Evolutionary conservation across 2,329 filamentous ascomycete species (phyloP).

Genomic region (Fusarium mangiferae): DNA sequence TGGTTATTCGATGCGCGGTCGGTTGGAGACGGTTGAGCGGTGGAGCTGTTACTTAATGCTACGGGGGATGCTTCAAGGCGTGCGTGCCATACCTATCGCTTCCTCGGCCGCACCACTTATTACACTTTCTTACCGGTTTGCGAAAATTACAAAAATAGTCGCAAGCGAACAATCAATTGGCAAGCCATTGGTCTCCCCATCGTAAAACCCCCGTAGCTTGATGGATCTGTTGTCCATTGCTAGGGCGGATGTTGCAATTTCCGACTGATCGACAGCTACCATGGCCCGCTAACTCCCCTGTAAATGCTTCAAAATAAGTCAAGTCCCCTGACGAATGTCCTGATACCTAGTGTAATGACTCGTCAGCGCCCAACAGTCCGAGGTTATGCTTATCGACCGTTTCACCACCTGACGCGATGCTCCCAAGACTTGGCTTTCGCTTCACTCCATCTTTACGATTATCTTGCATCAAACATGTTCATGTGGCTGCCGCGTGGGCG

Average conservation of each 20-base stretch:
- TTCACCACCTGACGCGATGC: not conserved
- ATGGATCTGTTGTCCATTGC: not conserved
- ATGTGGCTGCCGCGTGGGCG: not conserved
- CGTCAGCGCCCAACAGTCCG: not conserved
- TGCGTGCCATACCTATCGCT: not conserved
- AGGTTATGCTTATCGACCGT: not conserved
- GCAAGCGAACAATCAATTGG: not conserved
- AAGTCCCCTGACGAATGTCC: not conserved
- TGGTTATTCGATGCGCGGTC: not conserved
- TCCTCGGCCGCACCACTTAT: not conserved
- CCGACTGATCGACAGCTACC: conserved; percentile 20
- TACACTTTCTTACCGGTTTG: not conserved
- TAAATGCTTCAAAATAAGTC: not conserved
- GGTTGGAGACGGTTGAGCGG: conserved; percentile 10
- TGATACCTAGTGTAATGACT: conserved; percentile 4
- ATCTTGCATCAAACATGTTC: not conserved
- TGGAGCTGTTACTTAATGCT: not conserved
- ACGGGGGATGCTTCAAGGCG: not conserved
- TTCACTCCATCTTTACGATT: not conserved
- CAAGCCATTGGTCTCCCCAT: not conserved
- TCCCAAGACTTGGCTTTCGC: not conserved
- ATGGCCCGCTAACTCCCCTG: not conserved
- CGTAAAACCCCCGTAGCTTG: not conserved
- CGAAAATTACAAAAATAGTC: not conserved
- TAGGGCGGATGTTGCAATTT: conserved; percentile 10